A percentile compares a stretch with the other conserved stretches of the same genome.
Evolutionary conservation across 2,329 filamentous ascomycete species (phyloP).

Genomic region (Ophiosphaerella herpotricha): DNA sequence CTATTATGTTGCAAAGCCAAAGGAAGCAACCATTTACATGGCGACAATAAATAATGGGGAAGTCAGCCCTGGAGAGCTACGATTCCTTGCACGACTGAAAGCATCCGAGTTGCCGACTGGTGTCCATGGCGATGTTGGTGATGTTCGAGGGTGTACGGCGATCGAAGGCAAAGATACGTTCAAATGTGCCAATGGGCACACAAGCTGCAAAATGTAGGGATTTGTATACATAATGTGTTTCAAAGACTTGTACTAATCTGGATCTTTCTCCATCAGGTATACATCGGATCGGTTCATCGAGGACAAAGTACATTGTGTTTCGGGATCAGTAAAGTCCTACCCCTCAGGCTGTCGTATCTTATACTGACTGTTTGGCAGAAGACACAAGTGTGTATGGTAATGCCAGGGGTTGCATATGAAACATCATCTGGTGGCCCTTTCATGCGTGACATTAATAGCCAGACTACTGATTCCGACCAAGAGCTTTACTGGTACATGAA

Average conservation of each 20-base stretch:
- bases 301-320: slow-evolving; percentile 27
- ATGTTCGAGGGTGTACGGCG: slow-evolving; percentile 22
- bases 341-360: background rate
- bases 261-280: background rate
- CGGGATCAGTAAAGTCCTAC: slow-evolving; percentile 18
- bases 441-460: slow-evolving; percentile 32
- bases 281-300: slow-evolving; percentile 29
- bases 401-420: slow-evolving; percentile 29
- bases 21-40: slow-evolving; percentile 28
- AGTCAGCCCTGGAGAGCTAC: slow-evolving; percentile 30
- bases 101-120: slow-evolving; percentile 22
- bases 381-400: slow-evolving; percentile 27
- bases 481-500: slow-evolving; percentile 35
- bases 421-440: slow-evolving; percentile 27
- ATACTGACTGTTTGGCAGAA: slow-evolving; percentile 10
- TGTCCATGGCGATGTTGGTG: slow-evolving; percentile 26
- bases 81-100: slow-evolving; percentile 5
- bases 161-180: slow-evolving; percentile 32
- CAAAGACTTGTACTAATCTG: too few species aligned
- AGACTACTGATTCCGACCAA: slow-evolving; percentile 21
- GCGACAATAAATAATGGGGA: slow-evolving; percentile 27
- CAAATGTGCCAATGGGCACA: slow-evolving; percentile 23
- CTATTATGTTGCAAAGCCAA: slow-evolving; percentile 28
- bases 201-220: slow-evolving; percentile 25
- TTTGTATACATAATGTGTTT: too few species aligned